phyloP scores from a whole-genome alignment of 1,139 yeast species.

The Diutina siamensis region DNA sequence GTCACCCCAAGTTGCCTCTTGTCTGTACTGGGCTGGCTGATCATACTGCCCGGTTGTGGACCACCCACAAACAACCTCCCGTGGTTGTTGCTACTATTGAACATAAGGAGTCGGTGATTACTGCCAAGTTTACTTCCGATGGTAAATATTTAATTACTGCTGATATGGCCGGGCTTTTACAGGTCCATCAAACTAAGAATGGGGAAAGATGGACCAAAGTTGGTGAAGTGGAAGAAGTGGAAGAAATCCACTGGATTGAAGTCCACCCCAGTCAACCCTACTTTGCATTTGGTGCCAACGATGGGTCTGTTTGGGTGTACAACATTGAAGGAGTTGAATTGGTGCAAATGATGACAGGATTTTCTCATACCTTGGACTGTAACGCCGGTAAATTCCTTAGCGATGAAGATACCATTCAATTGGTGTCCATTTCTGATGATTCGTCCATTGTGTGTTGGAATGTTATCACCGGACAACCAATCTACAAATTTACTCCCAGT shows the following conservation, averaged over 20 bases:
- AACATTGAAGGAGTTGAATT: constrained; percentile 45
- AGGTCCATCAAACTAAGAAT: constrained; percentile 60
- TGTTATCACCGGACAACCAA: constrained; percentile 62
- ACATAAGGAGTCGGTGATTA: constrained; percentile 78
- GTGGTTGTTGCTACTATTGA: constrained; percentile 63
- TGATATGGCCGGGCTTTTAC: constrained; percentile 85
- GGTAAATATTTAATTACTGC: constrained; percentile 79
- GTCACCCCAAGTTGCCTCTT: constrained; percentile 72
- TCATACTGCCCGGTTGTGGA: constrained; percentile 82
- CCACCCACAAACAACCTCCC: constrained; percentile 78
- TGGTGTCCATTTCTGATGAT: constrained; percentile 80
- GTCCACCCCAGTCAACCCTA: constrained; percentile 62
- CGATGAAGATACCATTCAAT: constrained; percentile 42
- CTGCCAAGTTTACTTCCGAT: constrained; percentile 74
- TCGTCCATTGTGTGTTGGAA: constrained; percentile 86
- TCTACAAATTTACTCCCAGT: constrained; percentile 51
- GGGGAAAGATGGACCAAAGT: constrained; percentile 75
- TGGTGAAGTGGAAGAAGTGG: constrained; percentile 74
- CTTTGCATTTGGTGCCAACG: constrained; percentile 90
- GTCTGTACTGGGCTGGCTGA: constrained; percentile 87
- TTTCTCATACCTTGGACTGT: constrained; percentile 69
- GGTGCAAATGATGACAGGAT: constrained; percentile 69
- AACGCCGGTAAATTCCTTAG: constrained; percentile 65
- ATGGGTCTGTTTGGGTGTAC: constrained; percentile 93
- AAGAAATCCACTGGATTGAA: constrained; percentile 62